A percentile compares a stretch with the other conserved stretches of the same genome.
phyloP scores from a whole-genome alignment of 2,329 filamentous ascomycete species.

The Paracorniculantispora psalliotae region DNA sequence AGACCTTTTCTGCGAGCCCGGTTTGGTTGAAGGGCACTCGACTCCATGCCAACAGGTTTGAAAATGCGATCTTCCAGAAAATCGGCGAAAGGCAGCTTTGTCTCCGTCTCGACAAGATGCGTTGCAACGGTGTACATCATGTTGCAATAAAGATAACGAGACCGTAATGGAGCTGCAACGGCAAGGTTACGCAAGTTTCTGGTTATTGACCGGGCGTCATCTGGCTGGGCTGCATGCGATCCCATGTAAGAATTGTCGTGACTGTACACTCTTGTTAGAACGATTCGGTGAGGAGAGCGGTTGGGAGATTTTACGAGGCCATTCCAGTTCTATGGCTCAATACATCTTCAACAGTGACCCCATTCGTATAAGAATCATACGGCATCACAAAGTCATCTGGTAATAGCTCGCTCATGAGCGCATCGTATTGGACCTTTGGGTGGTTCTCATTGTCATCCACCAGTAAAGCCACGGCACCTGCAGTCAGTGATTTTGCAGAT shows the following conservation, averaged over 20 bases:
- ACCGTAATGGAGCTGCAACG: slow-evolving; percentile 18
- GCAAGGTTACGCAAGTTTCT: slow-evolving; percentile 23
- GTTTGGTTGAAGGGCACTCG: slow-evolving; percentile 20
- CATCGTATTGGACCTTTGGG: slow-evolving; percentile 20
- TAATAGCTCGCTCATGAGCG: slow-evolving; percentile 20
- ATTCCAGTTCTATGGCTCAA: slow-evolving; percentile 22
- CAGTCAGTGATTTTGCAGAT: slow-evolving; percentile 22
- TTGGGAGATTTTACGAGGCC: slow-evolving; percentile 15
- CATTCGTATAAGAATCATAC: slow-evolving; percentile 14
- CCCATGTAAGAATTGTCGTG: slow-evolving; percentile 22
- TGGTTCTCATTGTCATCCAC: slow-evolving; percentile 19
- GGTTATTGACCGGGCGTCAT: slow-evolving; percentile 21
- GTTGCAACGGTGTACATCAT: slow-evolving; percentile 25
- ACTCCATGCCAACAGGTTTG: slow-evolving; percentile 21
- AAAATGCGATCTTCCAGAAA: slow-evolving; percentile 22
- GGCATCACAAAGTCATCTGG: slow-evolving; percentile 24
- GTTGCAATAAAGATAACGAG: slow-evolving; percentile 22
- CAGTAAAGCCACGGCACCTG: slow-evolving; percentile 20
- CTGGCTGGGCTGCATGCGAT: slow-evolving; percentile 14
- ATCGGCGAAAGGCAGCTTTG: slow-evolving; percentile 16
- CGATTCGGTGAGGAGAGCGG: not conserved
- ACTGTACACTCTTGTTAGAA: slow-evolving; percentile 9
- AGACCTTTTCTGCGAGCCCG: slow-evolving; percentile 16
- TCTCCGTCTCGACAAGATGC: slow-evolving; percentile 21
- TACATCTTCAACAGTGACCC: slow-evolving; percentile 21